Conservation (phyloP, 2,329 filamentous ascomycete species). For the Grosmannia clavigera region DNA sequence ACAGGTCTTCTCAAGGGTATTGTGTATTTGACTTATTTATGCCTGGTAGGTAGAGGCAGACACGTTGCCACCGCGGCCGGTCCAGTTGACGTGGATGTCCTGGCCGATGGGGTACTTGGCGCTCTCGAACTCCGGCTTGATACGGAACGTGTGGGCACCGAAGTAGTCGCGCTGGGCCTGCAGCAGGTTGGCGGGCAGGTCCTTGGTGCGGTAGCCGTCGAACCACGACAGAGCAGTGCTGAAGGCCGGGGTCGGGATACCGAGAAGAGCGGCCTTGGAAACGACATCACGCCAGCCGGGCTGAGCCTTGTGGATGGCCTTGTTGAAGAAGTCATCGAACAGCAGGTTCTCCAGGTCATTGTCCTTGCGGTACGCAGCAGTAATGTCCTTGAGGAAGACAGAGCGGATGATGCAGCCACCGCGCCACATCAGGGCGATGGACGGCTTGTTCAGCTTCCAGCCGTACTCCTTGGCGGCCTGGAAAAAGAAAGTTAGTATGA, state of each 20-base stretch:
- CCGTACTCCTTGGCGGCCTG: constrained; percentile 88
- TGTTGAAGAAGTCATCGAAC: constrained; percentile 99
- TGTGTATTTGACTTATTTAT: constrained; percentile 37
- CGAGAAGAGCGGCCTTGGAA: constrained; percentile 81
- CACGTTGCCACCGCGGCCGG: constrained; percentile 91
- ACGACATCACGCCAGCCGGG: constrained; percentile 85
- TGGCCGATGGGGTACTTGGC: constrained; percentile 72
- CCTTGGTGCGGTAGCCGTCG: constrained; percentile 94
- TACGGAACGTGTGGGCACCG: constrained; percentile 79
- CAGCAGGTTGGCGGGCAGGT: constrained; percentile 94
- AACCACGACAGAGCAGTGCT: constrained; percentile 96
- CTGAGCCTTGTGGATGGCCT: constrained; percentile 95
- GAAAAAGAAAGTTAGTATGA: constrained; percentile 3
- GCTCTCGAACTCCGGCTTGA: constrained; percentile 69
- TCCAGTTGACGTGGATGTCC: constrained; percentile 99
- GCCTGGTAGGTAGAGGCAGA: constrained; percentile 96
- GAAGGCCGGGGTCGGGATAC: constrained; percentile 94
- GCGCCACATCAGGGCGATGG: constrained; percentile 99
- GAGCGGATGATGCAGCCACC: constrained; percentile 99
- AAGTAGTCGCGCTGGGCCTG: constrained; percentile 99
- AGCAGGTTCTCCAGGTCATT: constrained; percentile 94
- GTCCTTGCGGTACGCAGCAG: constrained; percentile 86
- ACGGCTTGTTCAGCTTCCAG: constrained; percentile 99
- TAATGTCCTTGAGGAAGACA: constrained; percentile 99
- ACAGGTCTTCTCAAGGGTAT: background rate